phyloP scores from a whole-genome alignment of 208 protist genomes.

The Crithidia bombi region DNA sequence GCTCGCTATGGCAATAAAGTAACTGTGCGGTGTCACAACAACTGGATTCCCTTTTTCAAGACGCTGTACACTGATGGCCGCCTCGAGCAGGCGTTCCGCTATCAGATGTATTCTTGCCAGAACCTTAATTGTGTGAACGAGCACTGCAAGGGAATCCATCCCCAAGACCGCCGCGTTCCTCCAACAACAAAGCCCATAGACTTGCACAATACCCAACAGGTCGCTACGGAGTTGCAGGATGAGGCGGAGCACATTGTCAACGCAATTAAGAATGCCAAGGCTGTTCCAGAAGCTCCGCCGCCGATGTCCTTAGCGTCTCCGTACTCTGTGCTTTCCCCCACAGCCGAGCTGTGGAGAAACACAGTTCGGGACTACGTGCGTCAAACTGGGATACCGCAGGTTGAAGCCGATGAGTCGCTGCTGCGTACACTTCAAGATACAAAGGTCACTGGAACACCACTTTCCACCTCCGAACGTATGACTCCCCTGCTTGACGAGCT shows the following conservation, averaged over 20 bases:
- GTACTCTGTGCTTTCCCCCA: conserved; percentile 57
- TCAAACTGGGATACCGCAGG: conserved; percentile 74
- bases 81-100: conserved; percentile 82
- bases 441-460: conserved; percentile 66
- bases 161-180: conserved; percentile 66
- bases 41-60: conserved; percentile 90
- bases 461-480: conserved; percentile 68
- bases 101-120: conserved; percentile 62
- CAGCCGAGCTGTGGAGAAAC: conserved; percentile 72
- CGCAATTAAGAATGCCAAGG: conserved; percentile 37
- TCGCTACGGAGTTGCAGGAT: conserved; percentile 62
- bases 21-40: conserved; percentile 78
- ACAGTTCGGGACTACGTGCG: conserved; percentile 87
- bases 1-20: conserved; percentile 90
- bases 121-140: conserved; percentile 64
- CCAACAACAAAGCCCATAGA: conserved; percentile 77
- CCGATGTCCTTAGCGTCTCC: conserved; percentile 44
- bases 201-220: conserved; percentile 60
- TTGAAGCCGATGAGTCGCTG: conserved; percentile 80
- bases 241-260: conserved; percentile 70
- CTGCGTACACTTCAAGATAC: conserved; percentile 79
- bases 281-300: conserved; percentile 26
- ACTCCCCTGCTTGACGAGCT: conserved; percentile 83
- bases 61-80: conserved; percentile 85
- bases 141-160: conserved; percentile 82